Percentiles rank a stretch among this genome's conserved stretches.
phyloP scores from a whole-genome alignment of 164 flowering plant genomes.

The Platanus orientalis region DNA sequence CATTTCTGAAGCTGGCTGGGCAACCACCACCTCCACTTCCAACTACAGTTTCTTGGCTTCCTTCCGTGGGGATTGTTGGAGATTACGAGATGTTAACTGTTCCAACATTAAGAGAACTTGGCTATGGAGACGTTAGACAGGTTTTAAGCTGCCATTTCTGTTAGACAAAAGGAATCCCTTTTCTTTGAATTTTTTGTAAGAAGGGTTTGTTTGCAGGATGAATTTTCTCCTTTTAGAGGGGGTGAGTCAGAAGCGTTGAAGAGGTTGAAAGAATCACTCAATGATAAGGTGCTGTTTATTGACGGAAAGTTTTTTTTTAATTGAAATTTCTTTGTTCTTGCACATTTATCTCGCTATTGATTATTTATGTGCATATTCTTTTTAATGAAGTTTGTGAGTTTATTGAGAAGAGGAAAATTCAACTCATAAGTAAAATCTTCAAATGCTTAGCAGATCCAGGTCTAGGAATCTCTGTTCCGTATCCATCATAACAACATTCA shows the following conservation, averaged over 20 bases:
- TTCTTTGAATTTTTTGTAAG: conserved; percentile 2
- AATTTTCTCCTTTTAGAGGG: conserved; percentile 69
- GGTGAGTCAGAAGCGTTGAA: conserved; percentile 87
- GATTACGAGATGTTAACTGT: conserved; percentile 41
- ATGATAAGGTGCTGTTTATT: conserved; percentile 43
- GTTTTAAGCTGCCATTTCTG: conserved; percentile 23
- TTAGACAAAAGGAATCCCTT: background rate
- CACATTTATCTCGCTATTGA: background rate
- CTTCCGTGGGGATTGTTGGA: conserved; percentile 60
- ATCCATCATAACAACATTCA: background rate
- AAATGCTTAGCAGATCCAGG: background rate
- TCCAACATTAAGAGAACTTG: conserved; percentile 71
- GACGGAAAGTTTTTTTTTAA: background rate
- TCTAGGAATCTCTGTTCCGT: background rate
- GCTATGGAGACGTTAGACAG: conserved; percentile 57
- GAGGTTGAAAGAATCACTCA: conserved; percentile 56
- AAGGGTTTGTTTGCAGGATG: conserved; percentile 44
- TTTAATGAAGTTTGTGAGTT: background rate
- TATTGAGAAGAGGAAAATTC: background rate
- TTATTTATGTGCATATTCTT: background rate
- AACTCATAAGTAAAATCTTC: background rate
- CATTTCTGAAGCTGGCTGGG: conserved; percentile 83
- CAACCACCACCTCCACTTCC: conserved; percentile 57
- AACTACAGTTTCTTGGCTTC: conserved; percentile 44
- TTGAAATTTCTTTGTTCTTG: background rate